Base-by-base conservation (phyloP, 306 rosid species). In the Inga leiocalycina region DNA sequence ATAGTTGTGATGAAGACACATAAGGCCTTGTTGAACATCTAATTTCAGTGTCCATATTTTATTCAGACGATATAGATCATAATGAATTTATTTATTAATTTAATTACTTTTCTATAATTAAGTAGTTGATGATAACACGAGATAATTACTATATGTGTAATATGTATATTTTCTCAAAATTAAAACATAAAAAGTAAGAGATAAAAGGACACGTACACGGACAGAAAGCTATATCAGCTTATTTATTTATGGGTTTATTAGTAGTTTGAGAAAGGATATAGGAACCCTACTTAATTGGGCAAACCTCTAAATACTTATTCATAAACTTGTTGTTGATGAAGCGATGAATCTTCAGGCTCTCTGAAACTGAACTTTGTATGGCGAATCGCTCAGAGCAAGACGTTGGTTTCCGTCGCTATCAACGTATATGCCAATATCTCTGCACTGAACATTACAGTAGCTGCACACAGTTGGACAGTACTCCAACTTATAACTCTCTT, bases 391-490 rank as follows among this genome's bases (percentile, higher is more conserved):
- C 30, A 27, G 30, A 43, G 71, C 87, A 3, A 84, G 65, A 79
- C 84, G 83, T 46, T 34, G 5, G 72, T 81, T 76, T 61, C 65
- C 82, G 57, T 68, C 8, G 8, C 48, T 39, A 35, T 84, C 84
- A 24, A 22, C 45, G 9, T 74, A 45, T 30, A 84, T 1, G 1
- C 87, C 87, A 7, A 92, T 51, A 78, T 88, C 93, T 30, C 41
- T 81, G 27, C 97, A 91, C 44, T 64, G 9, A 46, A 85, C 83
- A 62, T 43, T 84, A 64, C 93, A 89, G 61, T 68, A 49, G 13
- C 22, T 61, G 44, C 89, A 87, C 14, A 93, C 94, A 3, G 59
- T 75, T 19, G 96, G 96, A 65, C 96, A 93, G 20, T 81, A 90
- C 1, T 78, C 83, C 13, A 93, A 43, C 76, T 17, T 1, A 27